Evolutionary conservation across 768 basidiomycete genomes (phyloP), one percentile per base, ranked within the genome.

Genomic region (Amanita thiersii): DNA sequence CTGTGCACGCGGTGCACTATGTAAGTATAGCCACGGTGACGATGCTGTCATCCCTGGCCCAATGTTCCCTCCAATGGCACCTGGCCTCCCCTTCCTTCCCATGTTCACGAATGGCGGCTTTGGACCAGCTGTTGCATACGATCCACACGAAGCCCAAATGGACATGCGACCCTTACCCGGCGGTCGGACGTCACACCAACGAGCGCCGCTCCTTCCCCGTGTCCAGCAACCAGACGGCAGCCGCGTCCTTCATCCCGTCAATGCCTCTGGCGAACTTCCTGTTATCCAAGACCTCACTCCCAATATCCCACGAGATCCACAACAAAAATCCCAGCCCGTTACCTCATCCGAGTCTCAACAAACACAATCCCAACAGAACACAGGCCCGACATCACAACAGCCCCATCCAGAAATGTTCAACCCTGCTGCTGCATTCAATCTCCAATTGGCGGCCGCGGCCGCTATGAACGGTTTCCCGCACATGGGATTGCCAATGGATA

Each of bases 21-120:
- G 93, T 71, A 91, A 89, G 56, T 97, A 79, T 61, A 90, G 86
- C 46, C 93, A 98, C 52, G 90, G 87, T 26, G 87, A 89, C 1
- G 88, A 93, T 55, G 86, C 88, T 21, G 78, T 87, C 37, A 66
- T 86, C 6, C 87, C 85, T 0, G 75, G 72, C 0, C 80, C 79
- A 48, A 56, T 88, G 21, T 84, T 79, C 51, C 68, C 75, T 20
- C 68, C 67, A 67, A 66, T 24, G 64, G 64, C 6, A 54, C 51
- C 69, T 26, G 72, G 63, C 0, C 57, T 85, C 52, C 79, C 82
- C 2, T 85, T 84, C 54, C 66, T 82, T 59, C 75, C 81, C 40
- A 80, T 89, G 72, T 83, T 86, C 55, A 60, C 75, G 37, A 70
- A 72, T 23, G 71, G 68, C 17, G 67, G 74, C 60, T 58, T 52